Conservation (phyloP, 495 filamentous ascomycete species). For the Penicillium verhagenii region DNA sequence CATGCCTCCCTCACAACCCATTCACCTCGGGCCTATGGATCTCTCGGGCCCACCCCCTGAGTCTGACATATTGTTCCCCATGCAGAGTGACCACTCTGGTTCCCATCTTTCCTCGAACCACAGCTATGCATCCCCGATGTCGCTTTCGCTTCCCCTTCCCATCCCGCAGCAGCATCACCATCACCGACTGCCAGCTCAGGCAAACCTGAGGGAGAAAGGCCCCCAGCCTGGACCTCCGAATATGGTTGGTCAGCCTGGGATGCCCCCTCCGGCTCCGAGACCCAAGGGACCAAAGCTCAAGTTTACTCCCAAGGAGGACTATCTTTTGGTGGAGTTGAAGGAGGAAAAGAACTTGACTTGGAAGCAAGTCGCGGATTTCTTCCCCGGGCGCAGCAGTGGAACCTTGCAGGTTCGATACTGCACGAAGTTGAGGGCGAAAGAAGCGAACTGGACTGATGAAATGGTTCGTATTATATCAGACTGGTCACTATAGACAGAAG, state of each 20-base stretch:
- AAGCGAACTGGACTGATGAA: constrained; percentile 87
- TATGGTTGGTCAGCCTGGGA: constrained; percentile 76
- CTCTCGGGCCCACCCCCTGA: constrained; percentile 22
- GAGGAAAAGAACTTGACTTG: constrained; percentile 90
- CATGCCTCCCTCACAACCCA: constrained; percentile 19
- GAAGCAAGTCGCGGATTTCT: constrained; percentile 95
- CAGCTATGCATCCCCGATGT: constrained; percentile 25
- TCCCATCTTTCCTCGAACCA: constrained; percentile 30
- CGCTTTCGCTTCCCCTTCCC: constrained; percentile 31
- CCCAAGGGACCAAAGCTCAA: constrained; percentile 84
- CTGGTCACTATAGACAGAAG: too few relatives aligned
- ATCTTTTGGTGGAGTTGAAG: constrained; percentile 79
- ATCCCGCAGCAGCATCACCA: constrained; percentile 64
- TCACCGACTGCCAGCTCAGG: constrained; percentile 67
- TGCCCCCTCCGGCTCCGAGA: constrained; percentile 73
- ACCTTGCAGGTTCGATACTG: constrained; percentile 93
- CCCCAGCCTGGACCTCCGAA: constrained; percentile 49
- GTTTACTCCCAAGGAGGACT: constrained; percentile 87
- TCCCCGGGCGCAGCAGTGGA: constrained; percentile 81
- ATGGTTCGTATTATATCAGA: constrained; percentile 66
- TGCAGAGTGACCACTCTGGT: constrained; percentile 27
- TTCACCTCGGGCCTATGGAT: constrained; percentile 34
- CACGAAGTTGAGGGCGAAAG: constrained; percentile 89
- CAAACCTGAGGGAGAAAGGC: constrained; percentile 12
- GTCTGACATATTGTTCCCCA: constrained; percentile 33